Base-by-base conservation (phyloP, 768 basidiomycete species). In the Calocybe gangraenosa region DNA sequence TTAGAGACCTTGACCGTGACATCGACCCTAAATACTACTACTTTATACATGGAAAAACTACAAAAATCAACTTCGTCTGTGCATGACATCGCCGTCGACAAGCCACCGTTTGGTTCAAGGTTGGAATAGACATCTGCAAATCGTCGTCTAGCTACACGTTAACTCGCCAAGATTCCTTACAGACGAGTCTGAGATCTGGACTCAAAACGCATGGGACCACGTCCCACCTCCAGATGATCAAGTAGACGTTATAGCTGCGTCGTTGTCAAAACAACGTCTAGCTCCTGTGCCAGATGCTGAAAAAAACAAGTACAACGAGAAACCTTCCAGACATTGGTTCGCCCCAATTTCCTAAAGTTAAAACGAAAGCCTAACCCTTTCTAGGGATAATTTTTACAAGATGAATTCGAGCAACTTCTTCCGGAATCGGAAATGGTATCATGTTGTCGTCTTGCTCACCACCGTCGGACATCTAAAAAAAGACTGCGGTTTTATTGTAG, bases 351-450 rank as follows among this genome's bases (percentile, higher is more conserved):
- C 3, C 14, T 13, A 8, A 15, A 10, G 25, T 21, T 22, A 28
- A 15, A 23, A 20, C 65, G 54, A 56, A 65, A 45, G 13, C n/a
- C n/a, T 18, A 37, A 37, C 42, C 18, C 11, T 34, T 17, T 20
- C 13, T 57, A 96, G 94, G 94, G 89, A 98, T 59, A 82, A 82
- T 44, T 97, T 98, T 57, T 98, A 99, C 73, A 84, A 86, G 56
- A 74, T 73, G 42, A 93, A 95, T 50, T 72, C 79, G 17, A 76
- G 68, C 58, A 93, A 94, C 54, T 98, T 99, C 67, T 99, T 98
- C 71, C 84, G 89, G 32, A 84, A 98, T 65, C 75, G 96, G 46
- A 89, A 92, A 70, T 99, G 96, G 87, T 81, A 58, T 4, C n/a
- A n/a, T n/a, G n/a, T 49, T 39, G 15, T 19, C 6, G 9, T 30